Base-by-base conservation (phyloP, 305 asterid genomes). In the Fraxinus dipetala region DNA sequence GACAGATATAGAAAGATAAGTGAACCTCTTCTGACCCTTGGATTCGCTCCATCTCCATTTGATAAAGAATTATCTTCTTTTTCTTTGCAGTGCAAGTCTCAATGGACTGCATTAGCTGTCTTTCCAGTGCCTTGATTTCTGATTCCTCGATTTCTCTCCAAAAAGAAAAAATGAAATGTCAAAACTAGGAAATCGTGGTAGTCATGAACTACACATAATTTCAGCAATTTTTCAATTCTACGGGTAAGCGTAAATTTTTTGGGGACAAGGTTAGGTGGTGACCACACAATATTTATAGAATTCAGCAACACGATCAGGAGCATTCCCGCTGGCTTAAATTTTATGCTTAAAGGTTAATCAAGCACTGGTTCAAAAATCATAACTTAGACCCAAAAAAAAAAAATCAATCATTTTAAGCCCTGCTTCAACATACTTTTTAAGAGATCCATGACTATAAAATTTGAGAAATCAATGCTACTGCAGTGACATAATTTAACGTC, bases 61-160 rank as follows among this genome's bases (percentile, higher is more conserved):
- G 96, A 83, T 88, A 82, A 67, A 96, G 96, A 85, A 93, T 91
- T 69, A 94, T 96, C 92, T 83, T 93, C 97, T 94, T 96, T 85
- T 96, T 96, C 98, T 94, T 96, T 77, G 92, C 84, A 84, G 89
- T 88, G 90, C 98, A 92, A 78, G 98, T 96, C 91, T 96, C 99
- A 38, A 96, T 90, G 78, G 98, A 96, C 88, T 94, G 98, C 93
- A 96, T 91, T 28, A 96, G 88, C 90, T 96, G 99, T 88, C 99
- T 92, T 86, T 96, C 99, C 82, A 94, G 87, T 36, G 91, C 92
- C 87, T 91, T 94, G 87, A 96, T 94, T 84, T 96, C 98, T 76
- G 92, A 84, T 88, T 96, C 99, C 84, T 93, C 99, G 81, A 96
- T 96, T 88, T 94, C 99, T 84, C 99, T 95, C 85, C 85, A 82